Evolutionary conservation across 2,329 filamentous ascomycete species (phyloP), one percentile per base, ranked within the genome.

Genomic region (Dissoconium aciculare): DNA sequence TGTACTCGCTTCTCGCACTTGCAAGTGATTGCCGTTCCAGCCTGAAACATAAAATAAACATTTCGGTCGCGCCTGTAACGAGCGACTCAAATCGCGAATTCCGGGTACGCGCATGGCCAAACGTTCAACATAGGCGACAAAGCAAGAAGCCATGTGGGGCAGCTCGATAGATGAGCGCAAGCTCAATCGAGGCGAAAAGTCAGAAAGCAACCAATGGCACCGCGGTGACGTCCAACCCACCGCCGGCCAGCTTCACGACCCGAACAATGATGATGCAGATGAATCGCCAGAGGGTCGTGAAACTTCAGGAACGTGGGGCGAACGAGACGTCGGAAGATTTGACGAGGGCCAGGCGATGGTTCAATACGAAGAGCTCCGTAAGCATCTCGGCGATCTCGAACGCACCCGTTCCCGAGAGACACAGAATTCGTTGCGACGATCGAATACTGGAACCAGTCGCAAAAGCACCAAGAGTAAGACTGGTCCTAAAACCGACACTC

Each of bases 231-330:
- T 19, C 16, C 36, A 43, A n/a, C 27, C 32, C 2, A 40, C 41
- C 37, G 39, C 42, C 14, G 44, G 31, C 8, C 28, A 42, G 9
- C 26, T 36, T 8, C 42, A 46, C 26, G 24, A 27, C n/a, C 31
- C 40, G 14, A 34, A 47, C 16, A 41, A 45, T 3, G 43, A 42
- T 3, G 50, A 51, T 27, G 46, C 49, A 15, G 40, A 43, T 5
- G 45, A 50, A 31, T 39, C 41, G 10, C 29, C 28, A 9, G 39
- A 50, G 16, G 29, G 35, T 54, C 47, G 52, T 51, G 44, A 45
- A 26, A 43, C 35, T 29, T 58, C 60, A 28, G 69, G 71, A 17
- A 71, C 66, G 12, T 78, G 73, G 73, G 73, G 73, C 10, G 73
- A 78, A 49, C 54, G 59, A 27, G 68, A 73, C 46, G 59, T 62